Percentiles rank a stretch among this genome's conserved stretches.
These are phyloP conservation scores for Candida silvatica DNA, from an alignment of 805 yeast species.

Conservation along the genomic window DNA sequence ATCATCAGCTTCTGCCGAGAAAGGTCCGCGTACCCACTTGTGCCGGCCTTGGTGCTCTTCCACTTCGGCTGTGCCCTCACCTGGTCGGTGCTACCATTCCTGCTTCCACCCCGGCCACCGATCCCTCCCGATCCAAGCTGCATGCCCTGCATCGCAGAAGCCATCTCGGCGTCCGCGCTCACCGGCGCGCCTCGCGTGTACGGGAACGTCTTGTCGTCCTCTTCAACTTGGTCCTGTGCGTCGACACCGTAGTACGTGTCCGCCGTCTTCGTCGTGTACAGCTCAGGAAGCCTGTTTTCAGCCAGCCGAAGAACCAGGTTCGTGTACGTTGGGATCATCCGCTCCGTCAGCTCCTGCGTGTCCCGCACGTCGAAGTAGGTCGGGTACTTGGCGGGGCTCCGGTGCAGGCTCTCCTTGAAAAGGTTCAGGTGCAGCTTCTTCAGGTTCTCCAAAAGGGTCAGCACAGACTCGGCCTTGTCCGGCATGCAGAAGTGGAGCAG, in stretches of 20 bases:
- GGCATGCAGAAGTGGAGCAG: constrained; percentile 45
- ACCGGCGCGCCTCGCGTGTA: constrained; percentile 28
- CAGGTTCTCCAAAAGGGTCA: constrained; percentile 51
- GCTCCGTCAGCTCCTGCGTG: constrained; percentile 16
- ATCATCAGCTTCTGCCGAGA: constrained; percentile 63
- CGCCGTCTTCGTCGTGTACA: constrained; percentile 11
- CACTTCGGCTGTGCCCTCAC: constrained; percentile 22
- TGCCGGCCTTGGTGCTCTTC: constrained; percentile 18
- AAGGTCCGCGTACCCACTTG: constrained; percentile 8
- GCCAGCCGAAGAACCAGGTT: constrained; percentile 20
- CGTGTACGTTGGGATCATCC: constrained; percentile 19
- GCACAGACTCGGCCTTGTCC: constrained; percentile 26
- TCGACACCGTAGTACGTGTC: constrained; percentile 6
- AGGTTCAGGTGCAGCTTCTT: constrained; percentile 28
- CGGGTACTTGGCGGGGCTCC: constrained; percentile 36
- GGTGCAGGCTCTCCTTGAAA: constrained; percentile 29
- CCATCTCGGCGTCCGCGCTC: constrained; percentile 12
- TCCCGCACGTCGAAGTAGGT: constrained; percentile 44
- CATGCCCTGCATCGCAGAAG: not conserved
- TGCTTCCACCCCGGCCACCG: not conserved
- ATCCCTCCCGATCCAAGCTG: not conserved
- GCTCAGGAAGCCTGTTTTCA: constrained; percentile 19
- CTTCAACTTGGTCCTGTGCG: constrained; percentile 16
- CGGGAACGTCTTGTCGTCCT: constrained; percentile 45
- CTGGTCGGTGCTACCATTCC: constrained; percentile 3